Evolutionary conservation across 129 eudicot species (phyloP), one percentile per base, ranked within the genome.

Genomic region (Artemisia tridentata): DNA sequence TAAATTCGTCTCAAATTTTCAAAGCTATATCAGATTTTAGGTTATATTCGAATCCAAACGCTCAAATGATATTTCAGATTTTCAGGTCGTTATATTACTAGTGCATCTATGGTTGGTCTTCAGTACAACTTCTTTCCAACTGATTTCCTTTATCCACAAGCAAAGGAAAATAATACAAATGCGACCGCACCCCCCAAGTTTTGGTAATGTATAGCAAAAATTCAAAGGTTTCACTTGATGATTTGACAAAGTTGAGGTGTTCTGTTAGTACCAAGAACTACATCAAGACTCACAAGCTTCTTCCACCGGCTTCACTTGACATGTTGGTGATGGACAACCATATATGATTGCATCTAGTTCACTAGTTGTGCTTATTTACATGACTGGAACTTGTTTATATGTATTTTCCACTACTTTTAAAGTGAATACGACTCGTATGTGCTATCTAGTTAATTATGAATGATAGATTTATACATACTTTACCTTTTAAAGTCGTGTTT

Each of bases 101-200:
- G 1, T 55, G 17, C 63, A 55, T 48, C 43, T 11, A 78, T 78
- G 82, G 82, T 77, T 2, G 77, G 82, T 6, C 82, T 78, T 71
- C 82, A 78, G 49, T 78, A 78, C 72, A 71, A 78, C 46, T 78
- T 78, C 61, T 78, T 78, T 51, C 82, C 82, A 55, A 78, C 82
- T 4, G 82, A 78, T 71, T 71, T 78, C 15, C 67, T 78, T 31
- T 64, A 53, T 68, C 77, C 77, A 63, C 73, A 62, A 69, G 34
- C 66, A 18, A 23, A 58, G n/a, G 19, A 52, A 48, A 71, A 25
- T 41, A 20, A 12, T 63, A 13, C 68, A 18, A 59, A 65, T 54
- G 59, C 64, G 54, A 57, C 67, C 0, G 10, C 51, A 4, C 55
- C 82, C 55, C 82, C 3, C 77, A 71, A 7, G 67, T 65, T 45